Evolutionary conservation across 176 grass and related monocot genomes (phyloP).

Genomic region (Bolboschoenus planiculmis): DNA sequence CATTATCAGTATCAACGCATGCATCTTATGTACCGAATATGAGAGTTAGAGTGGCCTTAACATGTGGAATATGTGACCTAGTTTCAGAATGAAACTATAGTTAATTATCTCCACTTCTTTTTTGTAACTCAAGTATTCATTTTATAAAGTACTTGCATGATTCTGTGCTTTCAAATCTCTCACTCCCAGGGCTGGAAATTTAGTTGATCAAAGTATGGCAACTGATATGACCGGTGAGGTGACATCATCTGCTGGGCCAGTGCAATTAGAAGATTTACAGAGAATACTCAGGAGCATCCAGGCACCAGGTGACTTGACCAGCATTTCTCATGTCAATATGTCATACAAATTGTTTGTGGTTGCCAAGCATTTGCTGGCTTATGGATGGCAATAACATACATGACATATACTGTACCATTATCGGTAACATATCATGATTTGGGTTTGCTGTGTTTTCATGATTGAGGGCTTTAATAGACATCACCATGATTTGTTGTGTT

Average conservation of each 20-base stretch:
- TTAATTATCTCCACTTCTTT: neutral
- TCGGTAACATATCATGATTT: neutral
- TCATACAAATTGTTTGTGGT: neutral
- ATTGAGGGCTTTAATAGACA: no score
- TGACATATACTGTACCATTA: neutral
- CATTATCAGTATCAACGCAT: neutral
- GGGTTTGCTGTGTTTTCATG: neutral
- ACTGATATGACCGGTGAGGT: constrained; percentile 86
- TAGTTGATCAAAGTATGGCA: constrained; percentile 93
- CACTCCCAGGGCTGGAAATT: constrained; percentile 75
- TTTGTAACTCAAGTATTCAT: neutral
- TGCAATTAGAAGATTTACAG: constrained; percentile 76
- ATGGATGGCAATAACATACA: neutral
- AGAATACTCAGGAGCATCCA: constrained; percentile 96
- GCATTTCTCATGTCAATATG: neutral
- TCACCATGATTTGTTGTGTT: neutral
- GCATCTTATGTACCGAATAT: neutral
- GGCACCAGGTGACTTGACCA: constrained; percentile 47
- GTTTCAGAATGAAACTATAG: neutral
- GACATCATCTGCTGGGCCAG: constrained; percentile 77
- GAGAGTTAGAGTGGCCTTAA: neutral
- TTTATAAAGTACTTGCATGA: neutral
- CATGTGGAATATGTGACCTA: neutral
- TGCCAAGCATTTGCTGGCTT: neutral
- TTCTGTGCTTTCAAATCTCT: neutral